Percentiles rank a stretch among this genome's conserved stretches.
Evolutionary conservation across 129 eudicot genomes (phyloP).

Genomic region (Tagetes patula): DNA sequence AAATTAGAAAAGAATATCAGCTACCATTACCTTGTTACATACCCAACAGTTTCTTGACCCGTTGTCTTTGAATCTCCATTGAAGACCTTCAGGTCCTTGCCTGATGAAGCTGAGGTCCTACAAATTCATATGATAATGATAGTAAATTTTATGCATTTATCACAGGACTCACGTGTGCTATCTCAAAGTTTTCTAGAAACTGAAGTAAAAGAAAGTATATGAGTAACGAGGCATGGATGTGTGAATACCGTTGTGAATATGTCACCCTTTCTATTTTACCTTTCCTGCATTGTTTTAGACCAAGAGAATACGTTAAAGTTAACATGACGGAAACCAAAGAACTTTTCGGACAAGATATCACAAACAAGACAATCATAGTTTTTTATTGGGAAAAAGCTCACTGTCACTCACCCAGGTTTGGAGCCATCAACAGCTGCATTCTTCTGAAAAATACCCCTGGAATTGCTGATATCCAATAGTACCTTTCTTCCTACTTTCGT

Average conservation of each 20-base stretch:
- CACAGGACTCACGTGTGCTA: neutral
- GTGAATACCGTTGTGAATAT: slow-evolving; percentile 38
- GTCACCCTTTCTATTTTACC: slow-evolving; percentile 28
- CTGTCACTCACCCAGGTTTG: slow-evolving; percentile 35
- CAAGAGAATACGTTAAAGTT: slow-evolving; percentile 16
- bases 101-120: slow-evolving; percentile 42
- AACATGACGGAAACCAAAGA: slow-evolving; percentile 5
- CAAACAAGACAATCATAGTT: neutral
- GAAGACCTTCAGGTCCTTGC: slow-evolving; percentile 45
- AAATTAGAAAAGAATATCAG: neutral
- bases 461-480: slow-evolving; percentile 80
- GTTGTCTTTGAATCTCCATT: slow-evolving; percentile 40
- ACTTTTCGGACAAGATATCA: neutral
- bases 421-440: slow-evolving; percentile 30
- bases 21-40: slow-evolving; percentile 42
- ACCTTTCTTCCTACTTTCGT: slow-evolving; percentile 59
- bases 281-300: slow-evolving; percentile 40
- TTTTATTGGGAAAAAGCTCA: neutral
- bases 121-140: slow-evolving; percentile 1
- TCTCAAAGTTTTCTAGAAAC: neutral
- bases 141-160: neutral
- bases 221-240: neutral
- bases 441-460: slow-evolving; percentile 31
- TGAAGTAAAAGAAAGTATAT: slow-evolving; percentile 12
- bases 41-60: slow-evolving; percentile 33